Base-by-base conservation (phyloP, 495 filamentous ascomycete species). In the Parathielavia hyrcaniae region DNA sequence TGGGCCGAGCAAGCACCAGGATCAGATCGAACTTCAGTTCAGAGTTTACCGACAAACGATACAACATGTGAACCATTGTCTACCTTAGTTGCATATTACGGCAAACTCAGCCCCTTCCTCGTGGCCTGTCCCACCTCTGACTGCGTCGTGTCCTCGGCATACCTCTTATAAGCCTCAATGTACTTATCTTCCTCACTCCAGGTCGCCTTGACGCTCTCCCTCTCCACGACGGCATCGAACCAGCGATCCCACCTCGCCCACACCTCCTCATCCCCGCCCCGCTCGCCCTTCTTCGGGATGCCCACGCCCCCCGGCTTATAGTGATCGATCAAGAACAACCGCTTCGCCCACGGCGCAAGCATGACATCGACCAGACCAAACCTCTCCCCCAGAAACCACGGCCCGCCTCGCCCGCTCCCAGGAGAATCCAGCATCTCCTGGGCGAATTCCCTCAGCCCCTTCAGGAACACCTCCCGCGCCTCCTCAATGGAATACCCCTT, bases 81-180 rank as follows among this genome's bases (percentile, higher is more conserved):
- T n/a, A n/a, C n/a, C n/a, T n/a, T 30, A 6, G 26, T 30, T 30
- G 26, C 26, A 30, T 30, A 6, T 30, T 30, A 87, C 5, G 85
- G 85, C 57, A 89, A 78, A 17, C 74, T 79, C 57, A 72, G 77
- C 9, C 85, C 86, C 61, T 75, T 71, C 64, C 84, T 75, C 12
- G 80, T 87, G 30, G 85, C 86, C 73, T 87, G 83, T 19, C 80
- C 85, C 53, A 87, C 69, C 68, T 88, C 81, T 50, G 82, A 85
- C 70, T 85, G 80, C 45, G 86, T 86, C n/a, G 75, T 81, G 69
- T 89, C 79, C 49, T 89, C 83, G 14, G 84, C 85, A 77, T 90
- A 90, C 53, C 83, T 71, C 67, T 81, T 76, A 67, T 88, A 90
- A 50, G 84, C 84, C 2, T 75, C 77, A 50, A 83, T 64, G 63